Percentiles rank a stretch among this genome's conserved stretches.
These are phyloP conservation scores for Ophiostoma ulmi DNA, from an alignment of 2,329 filamentous ascomycete species.

Conservation along the genomic window DNA sequence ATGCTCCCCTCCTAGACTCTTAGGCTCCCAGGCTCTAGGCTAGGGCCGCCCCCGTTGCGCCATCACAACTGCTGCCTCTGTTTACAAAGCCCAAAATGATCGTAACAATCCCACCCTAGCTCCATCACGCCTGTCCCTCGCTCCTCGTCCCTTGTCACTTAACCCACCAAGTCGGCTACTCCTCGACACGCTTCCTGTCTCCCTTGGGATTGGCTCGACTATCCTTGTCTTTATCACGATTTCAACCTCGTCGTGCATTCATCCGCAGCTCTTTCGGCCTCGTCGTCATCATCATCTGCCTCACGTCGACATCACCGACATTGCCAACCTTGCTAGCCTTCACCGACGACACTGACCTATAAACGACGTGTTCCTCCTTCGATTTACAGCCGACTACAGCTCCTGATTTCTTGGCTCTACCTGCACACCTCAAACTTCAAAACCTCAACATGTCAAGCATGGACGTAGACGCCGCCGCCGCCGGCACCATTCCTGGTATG, in stretches of 20 bases:
- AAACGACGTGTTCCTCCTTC: background rate
- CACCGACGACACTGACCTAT: background rate
- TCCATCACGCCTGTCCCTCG: background rate
- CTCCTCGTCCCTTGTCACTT: too few species aligned
- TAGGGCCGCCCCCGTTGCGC: slow-evolving; percentile 11
- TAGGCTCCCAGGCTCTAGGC: background rate
- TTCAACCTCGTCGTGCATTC: background rate
- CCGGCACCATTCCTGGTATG: slow-evolving; percentile 19
- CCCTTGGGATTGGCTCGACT: background rate
- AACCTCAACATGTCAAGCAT: slow-evolving; percentile 21
- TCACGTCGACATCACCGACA: background rate
- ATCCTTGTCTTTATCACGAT: background rate
- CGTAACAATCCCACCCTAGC: background rate
- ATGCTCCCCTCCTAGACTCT: background rate
- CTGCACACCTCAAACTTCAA: background rate
- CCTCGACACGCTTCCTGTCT: background rate
- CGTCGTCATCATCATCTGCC: background rate
- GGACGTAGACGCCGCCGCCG: slow-evolving; percentile 22
- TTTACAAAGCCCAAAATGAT: background rate
- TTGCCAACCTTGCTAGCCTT: background rate
- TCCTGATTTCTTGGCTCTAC: background rate
- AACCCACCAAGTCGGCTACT: background rate
- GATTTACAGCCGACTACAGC: background rate
- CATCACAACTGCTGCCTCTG: slow-evolving; percentile 23
- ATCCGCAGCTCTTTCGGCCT: background rate